A percentile compares a stretch with the other conserved stretches of the same genome.
Evolutionary conservation across 1,139 yeast species (phyloP).

Genomic region (Pichia kudriavzevii): DNA sequence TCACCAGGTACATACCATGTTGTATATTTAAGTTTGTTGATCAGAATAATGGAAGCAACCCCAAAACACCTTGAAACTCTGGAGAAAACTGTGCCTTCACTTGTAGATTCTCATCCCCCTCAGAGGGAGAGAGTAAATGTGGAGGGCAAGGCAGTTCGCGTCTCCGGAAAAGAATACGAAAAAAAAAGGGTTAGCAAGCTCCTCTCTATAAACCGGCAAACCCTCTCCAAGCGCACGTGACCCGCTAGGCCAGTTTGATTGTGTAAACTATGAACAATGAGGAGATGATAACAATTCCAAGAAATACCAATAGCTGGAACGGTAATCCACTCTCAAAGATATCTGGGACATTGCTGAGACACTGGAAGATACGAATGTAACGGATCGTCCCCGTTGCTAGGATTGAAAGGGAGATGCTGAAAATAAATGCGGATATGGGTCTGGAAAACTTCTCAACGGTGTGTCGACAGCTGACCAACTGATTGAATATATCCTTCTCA

Average conservation of each 20-base stretch:
- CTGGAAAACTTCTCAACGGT: constrained; percentile 4
- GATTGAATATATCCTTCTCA: background rate
- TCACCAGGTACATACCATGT: constrained; percentile 11
- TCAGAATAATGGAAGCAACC: background rate
- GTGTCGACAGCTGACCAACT: background rate
- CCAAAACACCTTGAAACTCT: background rate
- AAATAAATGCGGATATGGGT: constrained; percentile 4
- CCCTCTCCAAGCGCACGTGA: constrained; percentile 12
- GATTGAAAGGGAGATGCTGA: constrained; percentile 3
- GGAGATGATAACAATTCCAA: constrained; percentile 1
- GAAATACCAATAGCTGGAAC: background rate
- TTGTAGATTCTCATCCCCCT: background rate
- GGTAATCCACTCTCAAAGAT: constrained; percentile 11
- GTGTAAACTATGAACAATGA: constrained; percentile 6
- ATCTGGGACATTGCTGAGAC: constrained; percentile 4
- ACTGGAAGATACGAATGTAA: constrained; percentile 4
- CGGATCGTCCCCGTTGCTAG: constrained; percentile 6
- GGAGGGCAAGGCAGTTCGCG: too few species aligned
- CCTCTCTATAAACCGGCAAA: too few species aligned
- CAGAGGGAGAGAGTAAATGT: too few species aligned
- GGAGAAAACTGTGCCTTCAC: background rate
- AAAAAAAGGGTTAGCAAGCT: too few species aligned
- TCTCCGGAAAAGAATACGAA: too few species aligned
- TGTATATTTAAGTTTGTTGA: constrained; percentile 11
- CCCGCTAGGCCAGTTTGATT: background rate